These are phyloP conservation scores for Prunus armeniaca DNA, from an alignment of 306 rosid genomes.

Conservation along the genomic window DNA sequence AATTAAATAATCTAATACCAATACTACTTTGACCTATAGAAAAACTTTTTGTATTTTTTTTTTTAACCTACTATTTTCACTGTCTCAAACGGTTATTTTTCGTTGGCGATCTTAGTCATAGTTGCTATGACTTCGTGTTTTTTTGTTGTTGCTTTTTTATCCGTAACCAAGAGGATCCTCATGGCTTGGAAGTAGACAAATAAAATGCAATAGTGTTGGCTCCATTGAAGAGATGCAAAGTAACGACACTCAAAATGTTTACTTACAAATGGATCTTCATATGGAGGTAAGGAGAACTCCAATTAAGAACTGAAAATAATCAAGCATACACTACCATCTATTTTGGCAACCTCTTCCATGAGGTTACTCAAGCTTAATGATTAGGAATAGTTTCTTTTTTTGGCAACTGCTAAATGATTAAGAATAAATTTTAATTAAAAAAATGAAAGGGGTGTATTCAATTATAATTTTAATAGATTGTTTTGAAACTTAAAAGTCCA, in stretches of 20 bases:
- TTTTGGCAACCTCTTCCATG: slow-evolving; percentile 85
- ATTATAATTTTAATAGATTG: too few relatives aligned
- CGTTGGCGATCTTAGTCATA: slow-evolving; percentile 89
- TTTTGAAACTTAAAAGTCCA: too few relatives aligned
- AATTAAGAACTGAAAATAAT: slow-evolving; percentile 43
- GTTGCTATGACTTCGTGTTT: slow-evolving; percentile 38
- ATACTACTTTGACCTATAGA: too few relatives aligned
- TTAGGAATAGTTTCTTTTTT: too few relatives aligned
- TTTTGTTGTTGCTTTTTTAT: slow-evolving; percentile 17
- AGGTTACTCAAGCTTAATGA: slow-evolving; percentile 29
- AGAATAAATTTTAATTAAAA: too few relatives aligned
- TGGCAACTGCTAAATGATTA: too few relatives aligned
- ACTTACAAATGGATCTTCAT: slow-evolving; percentile 62
- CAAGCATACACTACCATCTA: slow-evolving; percentile 76
- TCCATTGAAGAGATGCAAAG: slow-evolving; percentile 54
- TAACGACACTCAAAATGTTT: slow-evolving; percentile 53
- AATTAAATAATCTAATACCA: too few relatives aligned
- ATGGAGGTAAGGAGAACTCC: slow-evolving; percentile 51
- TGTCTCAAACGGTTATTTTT: slow-evolving; percentile 12
- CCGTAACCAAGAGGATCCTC: slow-evolving; percentile 80
- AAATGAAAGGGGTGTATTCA: too few relatives aligned
- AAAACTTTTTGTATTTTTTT: too few relatives aligned
- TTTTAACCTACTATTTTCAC: too few relatives aligned
- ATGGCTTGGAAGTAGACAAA: slow-evolving; percentile 88
- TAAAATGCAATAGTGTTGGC: slow-evolving; percentile 67